Conservation (phyloP, 371 early-diverging fungal genomes). For the Conidiobolus incongruus region DNA sequence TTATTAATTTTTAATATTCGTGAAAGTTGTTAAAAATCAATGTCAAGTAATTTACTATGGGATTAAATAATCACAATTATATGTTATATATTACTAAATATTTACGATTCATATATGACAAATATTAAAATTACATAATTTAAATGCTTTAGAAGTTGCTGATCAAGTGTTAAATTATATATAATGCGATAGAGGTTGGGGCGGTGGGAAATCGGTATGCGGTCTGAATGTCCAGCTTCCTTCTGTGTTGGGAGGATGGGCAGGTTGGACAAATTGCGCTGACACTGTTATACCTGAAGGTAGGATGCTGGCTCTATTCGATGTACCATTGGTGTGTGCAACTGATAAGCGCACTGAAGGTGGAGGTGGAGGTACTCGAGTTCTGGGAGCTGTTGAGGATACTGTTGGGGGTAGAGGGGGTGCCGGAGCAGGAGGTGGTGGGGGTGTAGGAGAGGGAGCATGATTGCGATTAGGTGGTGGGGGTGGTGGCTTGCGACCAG, state of each 20-base stretch:
- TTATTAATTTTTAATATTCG: too few species aligned
- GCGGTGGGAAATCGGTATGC: slow-evolving; percentile 2
- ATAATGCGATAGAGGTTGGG: slow-evolving; percentile 1
- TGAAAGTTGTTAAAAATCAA: too few species aligned
- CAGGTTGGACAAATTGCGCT: not conserved
- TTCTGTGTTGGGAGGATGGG: slow-evolving; percentile 3
- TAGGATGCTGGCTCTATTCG: not conserved
- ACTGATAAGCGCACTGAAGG: not conserved
- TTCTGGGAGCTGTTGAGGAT: not conserved
- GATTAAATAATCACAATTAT: too few species aligned
- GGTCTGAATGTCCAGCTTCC: slow-evolving; percentile 4
- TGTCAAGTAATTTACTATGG: too few species aligned
- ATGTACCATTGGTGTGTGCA: not conserved
- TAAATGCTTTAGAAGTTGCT: too few species aligned
- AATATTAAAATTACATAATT: too few species aligned
- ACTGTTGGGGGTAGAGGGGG: slow-evolving; percentile 3
- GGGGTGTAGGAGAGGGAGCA: not conserved
- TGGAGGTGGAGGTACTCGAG: slow-evolving; percentile 2
- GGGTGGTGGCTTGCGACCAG: not conserved
- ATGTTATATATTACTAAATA: too few species aligned
- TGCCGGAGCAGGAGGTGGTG: not conserved
- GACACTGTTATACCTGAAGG: not conserved
- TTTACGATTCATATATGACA: too few species aligned
- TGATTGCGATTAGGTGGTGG: not conserved
- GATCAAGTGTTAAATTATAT: too few species aligned